Base-by-base conservation (phyloP, 164 flowering plant species). In the Liriodendron chinense region DNA sequence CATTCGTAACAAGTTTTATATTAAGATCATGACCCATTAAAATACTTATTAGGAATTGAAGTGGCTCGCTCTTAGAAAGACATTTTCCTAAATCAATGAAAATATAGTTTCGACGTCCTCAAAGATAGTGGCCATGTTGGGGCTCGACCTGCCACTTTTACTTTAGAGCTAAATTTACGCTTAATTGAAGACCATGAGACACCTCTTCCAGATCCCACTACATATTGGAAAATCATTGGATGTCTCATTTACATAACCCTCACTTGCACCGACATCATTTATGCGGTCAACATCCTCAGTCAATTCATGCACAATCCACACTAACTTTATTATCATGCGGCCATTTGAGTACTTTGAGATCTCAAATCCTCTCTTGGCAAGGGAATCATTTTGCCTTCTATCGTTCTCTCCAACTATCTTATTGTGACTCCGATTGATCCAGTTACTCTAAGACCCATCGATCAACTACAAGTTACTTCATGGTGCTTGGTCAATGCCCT, bases 361-460 rank as follows among this genome's bases (percentile, higher is more conserved):
- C 43, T 34, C 6, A 34, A 34, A 34, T 34, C 43, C 43, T 34
- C 43, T 34, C 43, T 5, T 34, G 4, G 43, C 43, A 34, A 34
- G 43, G 4, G 43, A 34, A 34, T 34, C 43, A 34, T 34, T 34
- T 5, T 34, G 3, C 43, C 43, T 34, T 34, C 43, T 34, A 5
- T 5, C 3, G 4, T 34, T 34, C 43, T 5, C 43, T 34, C 43
- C 43, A 34, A 34, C 43, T 34, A 34, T 34, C 6, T 34, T 34
- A 2, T 34, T 2, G 98, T 93, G 24, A 81, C 14, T 69, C n/a
- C n/a, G 24, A 69, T 34, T 47, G 50, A 53, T 47, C 72, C 22
- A 20, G n/a, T n/a, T 69, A 23, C 18, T 18, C 48, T 2, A n/a
- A 0, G n/a, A n/a, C 53, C 1, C 7, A n/a, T 26, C 7, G 24